Evolutionary conservation across 2,329 filamentous ascomycete species (phyloP), one percentile per base, ranked within the genome.

Genomic region (Talaromyces rugulosus): DNA sequence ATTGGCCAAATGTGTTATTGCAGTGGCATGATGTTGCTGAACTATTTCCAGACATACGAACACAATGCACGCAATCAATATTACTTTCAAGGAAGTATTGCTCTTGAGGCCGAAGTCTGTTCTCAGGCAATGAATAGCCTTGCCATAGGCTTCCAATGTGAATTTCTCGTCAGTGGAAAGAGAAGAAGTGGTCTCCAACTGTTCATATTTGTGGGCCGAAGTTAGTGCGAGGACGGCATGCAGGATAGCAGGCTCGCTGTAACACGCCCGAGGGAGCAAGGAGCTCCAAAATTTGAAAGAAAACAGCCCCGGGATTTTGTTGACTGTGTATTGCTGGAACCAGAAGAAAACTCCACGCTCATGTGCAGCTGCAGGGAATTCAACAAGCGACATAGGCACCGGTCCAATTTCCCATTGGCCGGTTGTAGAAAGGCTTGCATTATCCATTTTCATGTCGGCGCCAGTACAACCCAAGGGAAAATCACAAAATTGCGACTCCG

Each of bases 21-120:
- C 54, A 5, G 54, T 56, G 54, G 23, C 54, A 40, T 56, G 36
- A 34, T 56, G 54, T 28, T 56, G n/a, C 14, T 42, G 54, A 14
- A 56, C 34, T 40, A 56, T 56, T 23, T 56, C 54, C 33, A 56
- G 54, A 27, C 54, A 56, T 14, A 56, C n/a, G 14, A 56, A 56
- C 16, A 56, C 8, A 56, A 56, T 12, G 23, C 54, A 56, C 23
- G 54, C 23, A 23, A 56, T 56, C n/a, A 56, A 33, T 34, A 34
- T 27, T 7, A 56, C 33, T 56, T 23, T 56, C 54, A 56, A 40
- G 14, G 54, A 56, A 42, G 54, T 34, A 56, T 23, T 8, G 36
- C 18, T 56, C 18, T 56, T 18, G 11, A 23, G 9, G 7, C 7
- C 14, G 14, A 56, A 56, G 27, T 56, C n/a, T 34, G 31, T n/a